Evolutionary conservation across 1,284 basidiomycete species (phyloP).

Genomic region (Leccinum solheimii): DNA sequence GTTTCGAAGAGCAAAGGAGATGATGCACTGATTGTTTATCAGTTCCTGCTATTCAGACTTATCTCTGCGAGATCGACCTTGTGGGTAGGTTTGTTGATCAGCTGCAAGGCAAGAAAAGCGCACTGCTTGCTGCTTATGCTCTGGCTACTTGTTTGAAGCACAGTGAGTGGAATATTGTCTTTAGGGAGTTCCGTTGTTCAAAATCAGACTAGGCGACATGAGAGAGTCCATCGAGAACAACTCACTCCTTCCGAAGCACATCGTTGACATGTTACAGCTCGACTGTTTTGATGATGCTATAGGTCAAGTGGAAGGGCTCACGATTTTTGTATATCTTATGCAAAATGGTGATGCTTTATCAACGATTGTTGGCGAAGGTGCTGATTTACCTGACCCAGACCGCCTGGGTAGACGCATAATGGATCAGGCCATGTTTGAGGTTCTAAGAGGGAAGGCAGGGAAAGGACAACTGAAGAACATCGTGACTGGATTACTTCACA

Average conservation of each 20-base stretch:
- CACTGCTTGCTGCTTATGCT: no score
- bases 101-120: no score
- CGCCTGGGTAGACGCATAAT: background rate
- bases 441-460: background rate
- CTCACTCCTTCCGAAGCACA: background rate
- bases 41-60: no score
- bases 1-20: no score
- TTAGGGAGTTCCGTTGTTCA: background rate
- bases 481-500: background rate
- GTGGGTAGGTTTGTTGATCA: no score
- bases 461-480: background rate
- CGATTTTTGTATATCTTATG: background rate
- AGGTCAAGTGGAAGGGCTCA: background rate
- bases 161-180: no score
- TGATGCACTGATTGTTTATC: no score
- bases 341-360: background rate
- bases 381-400: background rate
- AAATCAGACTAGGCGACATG: slow-evolving; percentile 20
- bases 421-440: background rate
- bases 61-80: no score
- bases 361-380: background rate
- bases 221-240: no score
- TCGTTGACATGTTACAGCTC: background rate
- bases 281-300: background rate
- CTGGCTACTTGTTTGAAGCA: no score